These are phyloP conservation scores for Trapa incisa DNA, from an alignment of 345 rosid genomes.

Conservation along the genomic window DNA sequence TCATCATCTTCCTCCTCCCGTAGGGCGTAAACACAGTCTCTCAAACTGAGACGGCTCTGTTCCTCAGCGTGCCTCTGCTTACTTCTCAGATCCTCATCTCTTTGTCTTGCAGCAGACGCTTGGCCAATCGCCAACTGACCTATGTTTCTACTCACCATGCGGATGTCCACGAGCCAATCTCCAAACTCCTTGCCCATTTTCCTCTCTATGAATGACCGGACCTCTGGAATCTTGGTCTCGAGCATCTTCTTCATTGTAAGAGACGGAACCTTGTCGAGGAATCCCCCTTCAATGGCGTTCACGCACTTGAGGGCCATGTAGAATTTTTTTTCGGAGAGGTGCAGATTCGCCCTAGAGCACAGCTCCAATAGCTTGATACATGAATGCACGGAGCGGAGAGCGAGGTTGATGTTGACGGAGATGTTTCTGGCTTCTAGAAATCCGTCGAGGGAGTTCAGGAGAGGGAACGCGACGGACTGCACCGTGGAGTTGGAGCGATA, in stretches of 20 bases:
- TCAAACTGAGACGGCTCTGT: constrained; percentile 77
- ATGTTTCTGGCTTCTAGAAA: constrained; percentile 60
- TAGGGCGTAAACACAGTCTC: constrained; percentile 76
- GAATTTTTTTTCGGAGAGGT: constrained; percentile 51
- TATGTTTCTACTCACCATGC: constrained; percentile 76
- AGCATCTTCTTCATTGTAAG: constrained; percentile 71
- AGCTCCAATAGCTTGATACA: constrained; percentile 67
- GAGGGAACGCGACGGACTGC: constrained; percentile 75
- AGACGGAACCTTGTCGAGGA: constrained; percentile 53
- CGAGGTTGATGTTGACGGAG: constrained; percentile 61
- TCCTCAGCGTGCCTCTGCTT: constrained; percentile 98
- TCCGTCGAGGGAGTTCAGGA: constrained; percentile 60
- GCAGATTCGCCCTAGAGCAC: constrained; percentile 60
- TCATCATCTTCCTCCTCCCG: constrained; percentile 79
- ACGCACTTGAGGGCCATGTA: constrained; percentile 86
- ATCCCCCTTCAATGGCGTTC: constrained; percentile 59
- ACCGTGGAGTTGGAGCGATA: constrained; percentile 78
- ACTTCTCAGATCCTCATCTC: constrained; percentile 85
- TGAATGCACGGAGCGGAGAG: constrained; percentile 37
- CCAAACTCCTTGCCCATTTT: constrained; percentile 81
- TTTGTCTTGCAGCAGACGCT: constrained; percentile 83
- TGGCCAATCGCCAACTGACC: constrained; percentile 96
- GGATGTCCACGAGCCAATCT: constrained; percentile 96
- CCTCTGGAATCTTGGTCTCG: constrained; percentile 72
- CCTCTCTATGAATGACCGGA: constrained; percentile 67